Conservation (phyloP, 148 eudicot species). For the Fallopia convolvulus region DNA sequence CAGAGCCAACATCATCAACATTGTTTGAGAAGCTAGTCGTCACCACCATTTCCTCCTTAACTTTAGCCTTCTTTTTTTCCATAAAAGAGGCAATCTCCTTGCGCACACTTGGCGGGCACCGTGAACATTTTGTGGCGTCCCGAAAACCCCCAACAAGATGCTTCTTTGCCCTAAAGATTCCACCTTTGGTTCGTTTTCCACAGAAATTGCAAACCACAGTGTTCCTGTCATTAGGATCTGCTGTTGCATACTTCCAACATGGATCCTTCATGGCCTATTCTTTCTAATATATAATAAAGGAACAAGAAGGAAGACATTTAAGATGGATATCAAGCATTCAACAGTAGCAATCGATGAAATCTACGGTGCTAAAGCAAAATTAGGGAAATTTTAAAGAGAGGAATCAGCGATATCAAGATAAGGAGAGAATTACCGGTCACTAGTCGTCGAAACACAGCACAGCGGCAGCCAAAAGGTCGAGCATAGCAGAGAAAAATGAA, state of each 20-base stretch:
- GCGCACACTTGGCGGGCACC: not conserved
- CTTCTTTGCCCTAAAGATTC: not conserved
- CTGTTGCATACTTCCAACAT: not conserved
- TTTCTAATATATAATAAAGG: not conserved
- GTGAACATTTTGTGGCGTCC: not conserved
- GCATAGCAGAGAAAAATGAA: not conserved
- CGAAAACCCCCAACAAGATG: slow-evolving; percentile 11
- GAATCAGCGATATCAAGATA: not conserved
- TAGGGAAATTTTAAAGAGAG: not conserved
- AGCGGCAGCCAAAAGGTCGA: not conserved
- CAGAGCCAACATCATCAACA: not conserved
- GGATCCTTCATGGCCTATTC: not conserved
- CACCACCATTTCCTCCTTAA: not conserved
- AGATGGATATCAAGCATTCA: not conserved
- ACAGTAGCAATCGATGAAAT: not conserved
- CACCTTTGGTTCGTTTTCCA: slow-evolving; percentile 6
- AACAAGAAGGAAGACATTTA: not conserved
- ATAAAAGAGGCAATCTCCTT: slow-evolving; percentile 2
- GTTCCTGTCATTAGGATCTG: not conserved
- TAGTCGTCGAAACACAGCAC: not conserved
- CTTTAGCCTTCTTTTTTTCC: not conserved
- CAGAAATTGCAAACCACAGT: slow-evolving; percentile 8
- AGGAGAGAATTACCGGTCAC: not conserved
- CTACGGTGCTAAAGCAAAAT: not conserved
- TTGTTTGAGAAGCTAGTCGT: not conserved